phyloP scores from a whole-genome alignment of 257 asterid genomes.

The Avicennia marina region DNA sequence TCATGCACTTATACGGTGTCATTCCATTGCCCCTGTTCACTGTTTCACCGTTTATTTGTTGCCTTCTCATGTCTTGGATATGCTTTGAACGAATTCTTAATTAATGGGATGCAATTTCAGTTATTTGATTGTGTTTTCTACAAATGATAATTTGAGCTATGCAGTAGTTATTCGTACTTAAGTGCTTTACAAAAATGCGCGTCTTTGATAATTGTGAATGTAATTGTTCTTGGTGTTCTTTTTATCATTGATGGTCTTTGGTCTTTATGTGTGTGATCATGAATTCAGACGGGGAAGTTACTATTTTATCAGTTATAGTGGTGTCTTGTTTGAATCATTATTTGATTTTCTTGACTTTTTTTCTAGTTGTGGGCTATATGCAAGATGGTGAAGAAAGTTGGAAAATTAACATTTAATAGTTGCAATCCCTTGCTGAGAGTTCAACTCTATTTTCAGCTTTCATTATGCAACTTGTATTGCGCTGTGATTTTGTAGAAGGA shows the following conservation, averaged over 20 bases:
- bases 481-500: too few relatives aligned
- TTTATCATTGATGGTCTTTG: not conserved
- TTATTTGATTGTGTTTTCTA: too few relatives aligned
- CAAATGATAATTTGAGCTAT: too few relatives aligned
- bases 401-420: not conserved
- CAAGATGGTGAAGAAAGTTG: not conserved
- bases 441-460: not conserved
- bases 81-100: too few relatives aligned
- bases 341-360: conserved; percentile 2
- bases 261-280: not conserved
- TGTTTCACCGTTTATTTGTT: too few relatives aligned
- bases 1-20: too few relatives aligned
- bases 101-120: too few relatives aligned
- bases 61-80: too few relatives aligned
- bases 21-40: too few relatives aligned
- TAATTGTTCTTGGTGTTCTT: not conserved
- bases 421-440: not conserved
- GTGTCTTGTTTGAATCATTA: not conserved
- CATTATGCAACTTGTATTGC: not conserved
- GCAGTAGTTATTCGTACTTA: too few relatives aligned
- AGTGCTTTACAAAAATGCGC: not conserved
- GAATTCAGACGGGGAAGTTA: not conserved
- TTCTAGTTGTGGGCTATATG: not conserved
- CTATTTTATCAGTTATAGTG: not conserved
- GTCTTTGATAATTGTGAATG: not conserved